phyloP scores from a whole-genome alignment of 2,329 filamentous ascomycete genomes.

The Neonectria magnoliae region DNA sequence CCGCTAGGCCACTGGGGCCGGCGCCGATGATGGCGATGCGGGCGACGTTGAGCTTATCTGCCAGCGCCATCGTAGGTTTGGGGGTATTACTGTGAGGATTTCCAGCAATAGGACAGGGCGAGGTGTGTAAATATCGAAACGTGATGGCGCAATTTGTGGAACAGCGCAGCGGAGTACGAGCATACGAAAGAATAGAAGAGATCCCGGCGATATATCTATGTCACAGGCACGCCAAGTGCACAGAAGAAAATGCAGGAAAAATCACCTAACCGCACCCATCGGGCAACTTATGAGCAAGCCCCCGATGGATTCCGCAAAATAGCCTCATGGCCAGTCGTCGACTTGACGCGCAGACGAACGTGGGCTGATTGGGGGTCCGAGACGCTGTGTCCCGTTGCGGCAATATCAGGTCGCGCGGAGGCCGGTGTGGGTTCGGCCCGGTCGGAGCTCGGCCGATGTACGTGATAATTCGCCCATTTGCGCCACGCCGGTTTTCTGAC shows the following conservation, averaged over 20 bases:
- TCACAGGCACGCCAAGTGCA: conserved; percentile 5
- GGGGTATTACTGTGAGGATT: neutral
- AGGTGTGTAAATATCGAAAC: neutral
- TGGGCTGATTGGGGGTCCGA: conserved; percentile 30
- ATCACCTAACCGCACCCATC: neutral
- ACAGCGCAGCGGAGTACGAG: neutral
- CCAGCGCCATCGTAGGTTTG: conserved; percentile 26
- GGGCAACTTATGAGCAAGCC: neutral
- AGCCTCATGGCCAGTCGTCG: conserved; percentile 31
- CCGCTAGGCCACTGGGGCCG: conserved; percentile 74
- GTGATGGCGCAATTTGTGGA: conserved; percentile 3
- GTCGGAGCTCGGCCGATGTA: conserved; percentile 28
- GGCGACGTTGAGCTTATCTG: conserved; percentile 48
- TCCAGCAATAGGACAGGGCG: neutral
- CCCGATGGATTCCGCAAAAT: conserved; percentile 38
- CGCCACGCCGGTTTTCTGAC: neutral
- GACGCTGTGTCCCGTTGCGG: conserved; percentile 28
- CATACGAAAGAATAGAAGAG: neutral
- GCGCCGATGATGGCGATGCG: conserved; percentile 77
- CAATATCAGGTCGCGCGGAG: conserved; percentile 36
- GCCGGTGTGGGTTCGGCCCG: conserved; percentile 33
- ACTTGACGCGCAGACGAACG: conserved; percentile 14
- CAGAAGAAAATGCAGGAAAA: neutral
- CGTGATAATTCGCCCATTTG: neutral
- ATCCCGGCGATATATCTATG: neutral